Evolutionary conservation across 1,139 yeast genomes (phyloP), one percentile per base, ranked within the genome.

Genomic region (Debaryomyces psychrophilus): DNA sequence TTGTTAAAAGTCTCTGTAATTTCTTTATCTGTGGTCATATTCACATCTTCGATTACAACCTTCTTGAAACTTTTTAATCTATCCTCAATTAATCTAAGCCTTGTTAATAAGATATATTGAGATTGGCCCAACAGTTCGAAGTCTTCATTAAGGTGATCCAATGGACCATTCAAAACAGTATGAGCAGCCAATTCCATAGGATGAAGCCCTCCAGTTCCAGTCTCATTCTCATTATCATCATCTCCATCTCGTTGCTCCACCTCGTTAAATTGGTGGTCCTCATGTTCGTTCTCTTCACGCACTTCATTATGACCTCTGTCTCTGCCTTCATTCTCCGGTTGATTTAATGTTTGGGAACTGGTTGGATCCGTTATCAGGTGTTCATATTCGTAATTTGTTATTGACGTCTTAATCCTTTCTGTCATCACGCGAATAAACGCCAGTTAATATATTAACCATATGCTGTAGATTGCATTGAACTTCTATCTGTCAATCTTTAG

Each of bases 151-250:
- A 82, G 62, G 4, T 62, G 67, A 39, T 82, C 87, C 8, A 82
- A 61, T 0, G 85, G 76, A 0, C 77, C 76, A 37, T 80, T 81
- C 8, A 82, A 59, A 3, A 82, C 62, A 3, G 81, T 64, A 52
- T 82, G 87, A 0, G 83, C 85, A 0, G 81, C 71, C 20, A 79
- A 64, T 50, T 81, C 86, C 38, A 81, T 70, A 0, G 84, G 83
- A 55, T 81, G 85, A 36, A 74, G 54, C 51, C 76, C 76, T 12
- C 51, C 49, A 25, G 44, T 7, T 12, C 38, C 46, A 11, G 36
- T 5, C 5, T 39, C 48, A 18, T 20, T 7, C 25, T 28, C 41
- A 28, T 38, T 18, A 5, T n/a, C 34, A 9, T 12, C n/a, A 11
- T 12, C 17, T 14, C 27, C 40, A 17, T 27, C 23, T 14, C 5